Percentiles rank a stretch among this genome's conserved stretches.
Conservation (phyloP, 2,329 filamentous ascomycete species). For the Monosporascus ibericus region DNA sequence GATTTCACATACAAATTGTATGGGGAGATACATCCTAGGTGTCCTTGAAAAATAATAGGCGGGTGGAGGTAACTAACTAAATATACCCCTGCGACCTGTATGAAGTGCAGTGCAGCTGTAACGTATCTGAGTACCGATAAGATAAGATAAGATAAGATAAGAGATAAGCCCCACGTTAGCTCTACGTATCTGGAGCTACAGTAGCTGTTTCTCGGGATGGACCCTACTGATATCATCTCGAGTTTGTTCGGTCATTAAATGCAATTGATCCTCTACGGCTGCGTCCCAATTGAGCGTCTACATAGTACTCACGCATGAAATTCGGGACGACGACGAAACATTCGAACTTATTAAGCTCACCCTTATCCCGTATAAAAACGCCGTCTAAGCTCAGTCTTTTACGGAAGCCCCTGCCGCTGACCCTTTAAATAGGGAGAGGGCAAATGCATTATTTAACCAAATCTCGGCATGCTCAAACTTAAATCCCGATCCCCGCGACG, state of each 20-base stretch:
- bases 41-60: too few species aligned
- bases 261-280: too few species aligned
- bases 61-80: too few species aligned
- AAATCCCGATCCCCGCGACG: slow-evolving; percentile 62
- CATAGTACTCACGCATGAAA: neutral
- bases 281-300: too few species aligned
- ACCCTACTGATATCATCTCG: neutral
- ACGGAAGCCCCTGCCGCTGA: slow-evolving; percentile 21
- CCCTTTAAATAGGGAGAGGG: slow-evolving; percentile 22
- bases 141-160: too few species aligned
- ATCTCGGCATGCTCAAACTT: slow-evolving; percentile 70
- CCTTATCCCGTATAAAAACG: slow-evolving; percentile 45
- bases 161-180: slow-evolving; percentile 9
- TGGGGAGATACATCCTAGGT: too few species aligned
- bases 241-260: neutral
- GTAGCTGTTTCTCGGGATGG: neutral
- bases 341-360: slow-evolving; percentile 62
- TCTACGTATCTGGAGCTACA: neutral
- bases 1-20: too few species aligned
- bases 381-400: slow-evolving; percentile 20
- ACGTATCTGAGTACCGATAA: too few species aligned
- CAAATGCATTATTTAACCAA: slow-evolving; percentile 57
- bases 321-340: slow-evolving; percentile 53
- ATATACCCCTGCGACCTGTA: too few species aligned
- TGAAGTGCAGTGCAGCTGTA: too few species aligned